phyloP scores from a whole-genome alignment of 768 basidiomycete species.

The Mycena galericulata region DNA sequence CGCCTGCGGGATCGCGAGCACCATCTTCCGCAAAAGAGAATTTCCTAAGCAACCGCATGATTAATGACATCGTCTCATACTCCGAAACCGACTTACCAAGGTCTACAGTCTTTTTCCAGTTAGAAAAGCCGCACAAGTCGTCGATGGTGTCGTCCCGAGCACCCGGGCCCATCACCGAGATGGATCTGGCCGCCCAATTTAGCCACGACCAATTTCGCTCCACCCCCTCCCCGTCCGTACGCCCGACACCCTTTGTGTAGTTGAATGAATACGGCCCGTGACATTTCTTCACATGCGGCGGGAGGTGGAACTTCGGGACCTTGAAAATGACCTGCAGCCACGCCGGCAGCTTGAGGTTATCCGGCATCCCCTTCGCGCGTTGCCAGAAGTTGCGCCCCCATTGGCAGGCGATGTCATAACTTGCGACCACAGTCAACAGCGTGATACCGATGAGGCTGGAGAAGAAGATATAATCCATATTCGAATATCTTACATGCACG shows the following conservation, averaged over 20 bases:
- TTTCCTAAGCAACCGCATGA: too few species aligned
- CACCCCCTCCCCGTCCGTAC: slow-evolving; percentile 48
- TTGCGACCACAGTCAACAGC: neutral
- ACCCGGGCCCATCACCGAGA: slow-evolving; percentile 36
- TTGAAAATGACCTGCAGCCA: neutral
- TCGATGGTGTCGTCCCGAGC: slow-evolving; percentile 39
- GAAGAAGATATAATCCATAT: slow-evolving; percentile 38
- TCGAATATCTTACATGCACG: slow-evolving; percentile 32
- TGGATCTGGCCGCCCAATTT: slow-evolving; percentile 28
- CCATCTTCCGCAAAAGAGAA: slow-evolving; percentile 10
- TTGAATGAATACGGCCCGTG: slow-evolving; percentile 43
- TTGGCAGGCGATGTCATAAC: slow-evolving; percentile 45
- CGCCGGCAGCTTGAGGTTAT: neutral
- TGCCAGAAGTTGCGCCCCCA: slow-evolving; percentile 32
- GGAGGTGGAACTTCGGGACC: slow-evolving; percentile 43
- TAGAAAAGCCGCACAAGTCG: slow-evolving; percentile 35
- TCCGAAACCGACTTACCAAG: too few species aligned
- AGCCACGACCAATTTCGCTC: slow-evolving; percentile 48
- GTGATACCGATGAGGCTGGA: slow-evolving; percentile 11
- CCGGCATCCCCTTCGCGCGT: slow-evolving; percentile 26
- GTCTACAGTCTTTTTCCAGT: too few species aligned
- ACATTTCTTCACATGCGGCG: slow-evolving; percentile 36
- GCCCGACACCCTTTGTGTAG: slow-evolving; percentile 37
- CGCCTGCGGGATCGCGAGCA: neutral
- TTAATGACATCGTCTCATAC: too few species aligned